Evolutionary conservation across 805 yeast species (phyloP).

Genomic region (Diddensiella transvaalensis): DNA sequence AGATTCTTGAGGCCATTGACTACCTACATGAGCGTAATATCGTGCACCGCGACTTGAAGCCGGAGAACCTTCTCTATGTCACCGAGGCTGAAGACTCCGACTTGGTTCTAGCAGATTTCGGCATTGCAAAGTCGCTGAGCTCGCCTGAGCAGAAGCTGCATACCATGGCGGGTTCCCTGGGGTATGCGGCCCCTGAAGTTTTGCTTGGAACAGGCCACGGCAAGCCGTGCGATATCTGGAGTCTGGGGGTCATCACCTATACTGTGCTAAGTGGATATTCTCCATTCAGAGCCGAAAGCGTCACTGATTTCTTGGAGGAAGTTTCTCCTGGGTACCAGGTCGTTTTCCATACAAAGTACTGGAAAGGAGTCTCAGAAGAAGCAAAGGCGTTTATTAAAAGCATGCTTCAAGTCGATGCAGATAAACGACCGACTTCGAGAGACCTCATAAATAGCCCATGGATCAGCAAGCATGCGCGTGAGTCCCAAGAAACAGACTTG

Average conservation of each 20-base stretch:
- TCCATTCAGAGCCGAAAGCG: constrained; percentile 83
- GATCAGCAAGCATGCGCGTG: constrained; percentile 48
- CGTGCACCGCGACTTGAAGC: constrained; percentile 92
- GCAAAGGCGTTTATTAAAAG: constrained; percentile 76
- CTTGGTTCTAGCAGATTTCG: constrained; percentile 90
- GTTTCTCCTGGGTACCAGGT: constrained; percentile 70
- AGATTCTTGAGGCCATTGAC: constrained; percentile 70
- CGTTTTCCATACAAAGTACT: constrained; percentile 81
- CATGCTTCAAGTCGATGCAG: constrained; percentile 67
- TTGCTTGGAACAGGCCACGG: constrained; percentile 82
- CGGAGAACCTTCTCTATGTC: constrained; percentile 82
- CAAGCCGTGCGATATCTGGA: constrained; percentile 95
- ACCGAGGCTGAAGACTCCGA: constrained; percentile 58
- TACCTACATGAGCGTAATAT: constrained; percentile 74
- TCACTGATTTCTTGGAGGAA: constrained; percentile 75
- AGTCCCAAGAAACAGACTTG: constrained; percentile 41
- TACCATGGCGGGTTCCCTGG: constrained; percentile 85
- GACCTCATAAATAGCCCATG: constrained; percentile 70
- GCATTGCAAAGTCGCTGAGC: constrained; percentile 78
- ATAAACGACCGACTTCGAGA: constrained; percentile 62
- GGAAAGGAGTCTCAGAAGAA: constrained; percentile 74
- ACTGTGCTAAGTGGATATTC: constrained; percentile 89
- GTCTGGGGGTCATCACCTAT: constrained; percentile 87
- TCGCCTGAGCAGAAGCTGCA: constrained; percentile 57
- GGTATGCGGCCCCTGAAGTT: constrained; percentile 97